Base-by-base conservation (phyloP, 2,329 filamentous ascomycete species). In the Didymosphaeria variabile region DNA sequence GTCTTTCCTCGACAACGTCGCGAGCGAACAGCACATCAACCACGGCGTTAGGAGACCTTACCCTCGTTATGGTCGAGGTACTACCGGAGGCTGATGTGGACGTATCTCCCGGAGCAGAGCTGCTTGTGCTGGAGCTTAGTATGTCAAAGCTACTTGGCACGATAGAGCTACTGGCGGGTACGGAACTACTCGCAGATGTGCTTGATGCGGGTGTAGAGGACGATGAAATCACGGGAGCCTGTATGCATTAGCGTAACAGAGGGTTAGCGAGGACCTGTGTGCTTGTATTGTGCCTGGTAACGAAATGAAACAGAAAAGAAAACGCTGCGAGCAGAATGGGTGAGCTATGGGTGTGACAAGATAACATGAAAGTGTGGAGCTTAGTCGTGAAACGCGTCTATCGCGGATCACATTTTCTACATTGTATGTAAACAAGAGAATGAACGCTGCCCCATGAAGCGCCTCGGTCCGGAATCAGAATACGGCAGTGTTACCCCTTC, bases 21-120 rank as follows among this genome's bases (percentile, higher is more conserved):
- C 26, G 26, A 29, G 26, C 26, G 26, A 29, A 19, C 36, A 19
- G 15, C 15, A 29, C 10, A 44, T 29, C 26, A 29, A 29, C 26
- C 26, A 44, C 21, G 5, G 52, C 38, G n/a, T 45, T 55, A 21
- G 26, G 36, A 44, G 52, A 55, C 23, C 38, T 55, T 34, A 55
- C 36, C 51, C 19, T 26, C 51, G 31, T 29, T 50, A 21, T 29
- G 15, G 46, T 50, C 9, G n/a, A 50, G 15, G 46, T 50, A 31
- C 46, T 50, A 5, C 17, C n/a, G 21, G 15, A 5, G 31, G 10
- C 34, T 36, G 46, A 9, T 3, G 23, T 29, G 8, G 46, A 50
- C n/a, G n/a, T 50, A 50, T 23, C 26, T 29, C 5, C 15, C 9
- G 34, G 15, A 36, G 15, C 34, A 36, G 15, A 15, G 9, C 34